phyloP scores from a whole-genome alignment of 352 stramenopile species.

The Globisporangium okanoganense region DNA sequence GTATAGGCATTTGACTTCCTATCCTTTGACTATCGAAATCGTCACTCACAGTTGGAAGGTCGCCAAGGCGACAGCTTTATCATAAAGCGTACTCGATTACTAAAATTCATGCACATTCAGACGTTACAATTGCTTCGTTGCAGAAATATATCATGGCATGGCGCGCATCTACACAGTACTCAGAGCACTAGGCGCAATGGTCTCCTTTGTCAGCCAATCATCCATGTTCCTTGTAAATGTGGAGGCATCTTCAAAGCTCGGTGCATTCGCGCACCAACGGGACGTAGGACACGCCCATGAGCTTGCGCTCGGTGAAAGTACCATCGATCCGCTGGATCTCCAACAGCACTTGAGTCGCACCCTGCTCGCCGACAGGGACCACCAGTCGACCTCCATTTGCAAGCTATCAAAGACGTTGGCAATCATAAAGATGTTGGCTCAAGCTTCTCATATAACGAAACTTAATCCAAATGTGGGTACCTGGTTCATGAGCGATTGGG shows the following conservation, averaged over 20 bases:
- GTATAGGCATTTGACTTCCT: background rate
- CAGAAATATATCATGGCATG: background rate
- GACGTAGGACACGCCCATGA: conserved; percentile 78
- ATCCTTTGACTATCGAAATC: background rate
- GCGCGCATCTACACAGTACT: background rate
- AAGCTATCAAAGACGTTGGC: conserved; percentile 17
- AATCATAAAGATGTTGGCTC: background rate
- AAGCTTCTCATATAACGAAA: background rate
- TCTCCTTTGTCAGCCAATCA: background rate
- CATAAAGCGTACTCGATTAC: background rate
- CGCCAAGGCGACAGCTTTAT: background rate
- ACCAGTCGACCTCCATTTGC: conserved; percentile 88
- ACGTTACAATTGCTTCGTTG: background rate
- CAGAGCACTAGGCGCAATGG: no score
- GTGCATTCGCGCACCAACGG: conserved; percentile 61
- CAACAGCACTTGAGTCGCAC: conserved; percentile 62
- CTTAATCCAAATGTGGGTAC: conserved; percentile 19
- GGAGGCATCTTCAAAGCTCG: conserved; percentile 9
- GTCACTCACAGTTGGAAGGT: background rate
- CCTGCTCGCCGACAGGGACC: conserved; percentile 85
- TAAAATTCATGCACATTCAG: background rate
- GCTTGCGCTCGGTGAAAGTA: conserved; percentile 41
- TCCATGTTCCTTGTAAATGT: background rate
- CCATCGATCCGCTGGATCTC: conserved; percentile 57
- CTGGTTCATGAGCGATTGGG: conserved; percentile 87